A percentile compares a stretch with the other conserved stretches of the same genome.
Evolutionary conservation across 768 basidiomycete genomes (phyloP).

Genomic region (Lactifluus hygrophoroides): DNA sequence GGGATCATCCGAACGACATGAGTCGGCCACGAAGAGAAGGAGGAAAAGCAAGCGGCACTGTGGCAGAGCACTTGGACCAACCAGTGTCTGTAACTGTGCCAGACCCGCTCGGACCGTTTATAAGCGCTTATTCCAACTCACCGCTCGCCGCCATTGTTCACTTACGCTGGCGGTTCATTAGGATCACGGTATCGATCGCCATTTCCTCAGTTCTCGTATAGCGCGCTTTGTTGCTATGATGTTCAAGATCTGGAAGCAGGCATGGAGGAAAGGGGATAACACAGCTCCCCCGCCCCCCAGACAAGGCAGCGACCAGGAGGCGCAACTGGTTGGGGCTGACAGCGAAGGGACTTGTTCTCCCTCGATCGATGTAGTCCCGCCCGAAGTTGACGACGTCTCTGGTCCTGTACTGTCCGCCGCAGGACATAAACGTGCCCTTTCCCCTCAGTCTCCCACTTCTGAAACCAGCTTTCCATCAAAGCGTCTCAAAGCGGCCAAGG

Average conservation of each 20-base stretch:
- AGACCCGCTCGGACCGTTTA: too few species aligned
- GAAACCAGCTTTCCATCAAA: slow-evolving; percentile 2
- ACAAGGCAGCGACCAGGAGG: slow-evolving; percentile 16
- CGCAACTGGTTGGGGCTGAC: slow-evolving; percentile 8
- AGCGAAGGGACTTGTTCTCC: slow-evolving; percentile 19
- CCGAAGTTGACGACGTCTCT: slow-evolving; percentile 13
- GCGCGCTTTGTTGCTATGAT: slow-evolving; percentile 24
- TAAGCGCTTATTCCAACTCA: too few species aligned
- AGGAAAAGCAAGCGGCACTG: too few species aligned
- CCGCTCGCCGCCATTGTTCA: too few species aligned
- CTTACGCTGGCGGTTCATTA: not conserved
- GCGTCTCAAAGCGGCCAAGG: slow-evolving; percentile 1
- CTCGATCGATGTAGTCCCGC: slow-evolving; percentile 12
- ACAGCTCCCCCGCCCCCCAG: slow-evolving; percentile 5
- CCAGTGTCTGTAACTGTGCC: not conserved
- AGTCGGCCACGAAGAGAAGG: not conserved
- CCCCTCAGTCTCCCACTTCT: not conserved
- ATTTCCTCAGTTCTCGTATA: not conserved
- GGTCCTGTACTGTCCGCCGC: slow-evolving; percentile 13
- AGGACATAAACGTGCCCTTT: slow-evolving; percentile 9
- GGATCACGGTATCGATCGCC: not conserved
- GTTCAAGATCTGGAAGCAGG: slow-evolving; percentile 44
- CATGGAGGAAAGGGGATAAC: slow-evolving; percentile 34
- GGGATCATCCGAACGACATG: slow-evolving; percentile 1
- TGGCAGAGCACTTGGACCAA: too few species aligned